Conservation (phyloP, 257 asterid species). For the Fraxinus quadrangulata region DNA sequence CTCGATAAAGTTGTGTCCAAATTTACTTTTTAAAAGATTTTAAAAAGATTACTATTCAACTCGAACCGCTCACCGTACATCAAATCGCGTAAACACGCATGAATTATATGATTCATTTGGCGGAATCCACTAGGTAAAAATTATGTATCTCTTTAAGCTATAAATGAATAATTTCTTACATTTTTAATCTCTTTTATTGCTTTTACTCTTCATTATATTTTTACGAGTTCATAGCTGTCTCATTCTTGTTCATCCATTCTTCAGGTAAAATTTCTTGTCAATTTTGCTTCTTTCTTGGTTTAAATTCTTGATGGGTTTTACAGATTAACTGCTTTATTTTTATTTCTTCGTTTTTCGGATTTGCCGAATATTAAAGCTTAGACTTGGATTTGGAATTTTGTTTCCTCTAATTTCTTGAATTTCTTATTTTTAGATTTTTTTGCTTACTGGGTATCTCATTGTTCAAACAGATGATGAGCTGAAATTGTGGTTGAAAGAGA, state of each 20-base stretch:
- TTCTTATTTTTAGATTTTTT: constrained; percentile 14
- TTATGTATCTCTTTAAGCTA: constrained; percentile 3
- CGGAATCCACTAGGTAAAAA: constrained; percentile 42
- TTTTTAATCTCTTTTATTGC: background rate
- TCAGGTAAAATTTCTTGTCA: constrained; percentile 23
- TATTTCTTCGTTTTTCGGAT: background rate
- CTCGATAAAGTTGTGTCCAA: too few relatives aligned
- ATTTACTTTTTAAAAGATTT: too few relatives aligned
- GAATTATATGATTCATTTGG: constrained; percentile 20
- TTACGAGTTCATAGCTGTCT: constrained; percentile 17
- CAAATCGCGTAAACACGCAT: background rate
- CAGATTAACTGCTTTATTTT: background rate
- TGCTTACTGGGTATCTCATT: constrained; percentile 8
- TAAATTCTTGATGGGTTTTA: constrained; percentile 8
- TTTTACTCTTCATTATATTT: background rate
- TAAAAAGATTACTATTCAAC: background rate
- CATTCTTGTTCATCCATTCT: constrained; percentile 19
- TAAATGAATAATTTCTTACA: background rate
- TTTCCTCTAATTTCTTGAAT: background rate
- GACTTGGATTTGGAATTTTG: constrained; percentile 13
- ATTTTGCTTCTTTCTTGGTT: constrained; percentile 4
- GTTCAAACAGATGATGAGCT: background rate
- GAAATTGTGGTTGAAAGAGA: constrained; percentile 4
- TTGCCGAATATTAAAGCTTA: background rate
- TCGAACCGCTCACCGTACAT: background rate